phyloP scores from a whole-genome alignment of 2,329 filamentous ascomycete genomes.

The Fusarium drepaniforme region DNA sequence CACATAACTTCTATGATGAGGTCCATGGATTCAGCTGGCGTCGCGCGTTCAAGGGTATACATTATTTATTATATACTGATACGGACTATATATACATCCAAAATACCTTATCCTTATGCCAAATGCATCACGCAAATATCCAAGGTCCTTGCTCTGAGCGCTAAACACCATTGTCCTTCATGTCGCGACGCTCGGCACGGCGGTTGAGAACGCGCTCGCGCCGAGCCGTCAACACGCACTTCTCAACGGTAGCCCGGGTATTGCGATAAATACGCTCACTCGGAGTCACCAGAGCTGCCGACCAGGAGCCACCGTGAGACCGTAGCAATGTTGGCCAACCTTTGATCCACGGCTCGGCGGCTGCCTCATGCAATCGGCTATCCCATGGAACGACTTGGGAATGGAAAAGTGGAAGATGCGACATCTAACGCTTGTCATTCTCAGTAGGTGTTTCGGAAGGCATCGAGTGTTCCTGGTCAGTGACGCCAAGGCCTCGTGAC shows the following conservation, averaged over 20 bases:
- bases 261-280: neutral
- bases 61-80: conserved; percentile 1
- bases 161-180: neutral
- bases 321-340: neutral
- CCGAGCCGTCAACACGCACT: neutral
- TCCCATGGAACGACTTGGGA: neutral
- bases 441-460: neutral
- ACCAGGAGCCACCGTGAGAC: neutral
- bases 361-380: neutral
- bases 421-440: too few relatives aligned
- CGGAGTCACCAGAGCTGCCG: neutral
- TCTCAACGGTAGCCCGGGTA: neutral
- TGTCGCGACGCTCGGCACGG: neutral
- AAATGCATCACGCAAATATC: neutral
- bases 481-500: neutral
- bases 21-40: too few relatives aligned
- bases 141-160: neutral
- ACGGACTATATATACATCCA: neutral
- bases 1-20: too few relatives aligned
- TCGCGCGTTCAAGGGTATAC: neutral
- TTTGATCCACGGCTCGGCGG: neutral
- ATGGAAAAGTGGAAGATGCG: neutral
- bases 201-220: neutral
- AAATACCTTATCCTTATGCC: neutral
- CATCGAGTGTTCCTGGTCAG: neutral